phyloP scores from a whole-genome alignment of 768 basidiomycete genomes.

The Rhizopogon salebrosus region DNA sequence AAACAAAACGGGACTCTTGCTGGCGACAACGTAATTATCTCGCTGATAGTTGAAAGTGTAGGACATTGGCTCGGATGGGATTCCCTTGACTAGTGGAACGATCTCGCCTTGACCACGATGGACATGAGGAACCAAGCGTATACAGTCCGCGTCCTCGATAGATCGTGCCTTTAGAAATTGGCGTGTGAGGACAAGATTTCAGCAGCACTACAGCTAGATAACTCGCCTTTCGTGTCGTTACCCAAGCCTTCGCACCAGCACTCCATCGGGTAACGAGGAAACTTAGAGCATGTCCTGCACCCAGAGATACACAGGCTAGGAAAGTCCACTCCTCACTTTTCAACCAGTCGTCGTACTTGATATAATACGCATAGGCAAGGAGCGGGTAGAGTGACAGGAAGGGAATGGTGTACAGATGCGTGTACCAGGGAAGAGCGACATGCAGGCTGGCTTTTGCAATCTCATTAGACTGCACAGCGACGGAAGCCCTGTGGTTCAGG shows the following conservation, averaged over 20 bases:
- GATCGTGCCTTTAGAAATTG: constrained; percentile 43
- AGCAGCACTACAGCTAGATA: background rate
- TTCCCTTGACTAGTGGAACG: constrained; percentile 65
- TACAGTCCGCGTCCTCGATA: constrained; percentile 69
- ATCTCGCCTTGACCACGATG: constrained; percentile 91
- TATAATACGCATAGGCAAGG: constrained; percentile 85
- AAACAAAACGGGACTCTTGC: constrained; percentile 58
- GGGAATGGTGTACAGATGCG: constrained; percentile 69
- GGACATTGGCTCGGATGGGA: constrained; percentile 46
- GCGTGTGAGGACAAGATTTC: constrained; percentile 1
- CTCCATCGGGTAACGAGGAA: constrained; percentile 93
- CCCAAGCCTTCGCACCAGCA: constrained; percentile 66
- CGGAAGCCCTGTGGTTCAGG: constrained; percentile 28
- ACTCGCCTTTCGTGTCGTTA: constrained; percentile 71
- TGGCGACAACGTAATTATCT: constrained; percentile 79
- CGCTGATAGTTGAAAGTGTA: constrained; percentile 94
- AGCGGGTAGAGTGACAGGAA: constrained; percentile 80
- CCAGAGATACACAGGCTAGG: constrained; percentile 80
- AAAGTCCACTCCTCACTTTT: constrained; percentile 98
- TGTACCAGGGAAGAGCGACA: constrained; percentile 60
- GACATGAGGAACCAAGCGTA: constrained; percentile 72
- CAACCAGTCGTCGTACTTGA: constrained; percentile 88
- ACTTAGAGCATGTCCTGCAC: constrained; percentile 85
- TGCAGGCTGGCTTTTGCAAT: constrained; percentile 66
- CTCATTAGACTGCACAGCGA: constrained; percentile 60